Base-by-base conservation (phyloP, 768 basidiomycete genomes). In the Lentinula detonsa region DNA sequence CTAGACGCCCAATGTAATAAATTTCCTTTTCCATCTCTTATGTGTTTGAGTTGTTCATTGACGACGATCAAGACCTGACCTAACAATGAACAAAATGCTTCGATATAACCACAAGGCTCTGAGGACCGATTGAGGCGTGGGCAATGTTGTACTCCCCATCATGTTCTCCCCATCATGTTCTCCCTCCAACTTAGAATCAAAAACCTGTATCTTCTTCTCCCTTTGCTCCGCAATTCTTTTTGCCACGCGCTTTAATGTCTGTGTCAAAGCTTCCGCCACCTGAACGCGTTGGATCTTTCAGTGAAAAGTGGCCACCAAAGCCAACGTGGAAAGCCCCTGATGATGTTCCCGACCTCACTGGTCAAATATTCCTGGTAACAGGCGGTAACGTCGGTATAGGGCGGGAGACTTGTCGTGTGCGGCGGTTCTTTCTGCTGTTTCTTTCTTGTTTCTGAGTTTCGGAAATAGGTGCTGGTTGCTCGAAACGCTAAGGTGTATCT, bases 401-500 rank as follows among this genome's bases (percentile, higher is more conserved):
- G 68, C 35, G 72, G 61, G 60, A 67, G 28, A 66, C 65, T 37
- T 66, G 65, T 56, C 65, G 65, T 28, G 65, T 66, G 42, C 59
- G 65, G 23, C 15, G 2, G 15, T 8, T 31, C 34, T 56, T 57
- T 9, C 16, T 18, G 54, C 31, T 23, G 28, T 31, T 39, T 1
- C 11, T 23, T 11, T 4, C 54, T 57, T 28, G 6, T 1, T 33
- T 48, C 50, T 64, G n/a, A 65, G 16, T 42, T 7, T 51, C 43
- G 18, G 6, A 3, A 54, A 51, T 60, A 79, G 76, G 71, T 68
- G 3, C 70, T 81, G 23, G 68, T 82, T 28, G 42, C 63, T 35
- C 75, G 78, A 48, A 76, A 79, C 58, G 81, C 81, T 15, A 81
- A 76, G 59, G 81, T 83, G 7, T 83, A 84, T 65, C 62, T 82